Evolutionary conservation across 1,284 basidiomycete genomes (phyloP).

Genomic region (Somion occarium): DNA sequence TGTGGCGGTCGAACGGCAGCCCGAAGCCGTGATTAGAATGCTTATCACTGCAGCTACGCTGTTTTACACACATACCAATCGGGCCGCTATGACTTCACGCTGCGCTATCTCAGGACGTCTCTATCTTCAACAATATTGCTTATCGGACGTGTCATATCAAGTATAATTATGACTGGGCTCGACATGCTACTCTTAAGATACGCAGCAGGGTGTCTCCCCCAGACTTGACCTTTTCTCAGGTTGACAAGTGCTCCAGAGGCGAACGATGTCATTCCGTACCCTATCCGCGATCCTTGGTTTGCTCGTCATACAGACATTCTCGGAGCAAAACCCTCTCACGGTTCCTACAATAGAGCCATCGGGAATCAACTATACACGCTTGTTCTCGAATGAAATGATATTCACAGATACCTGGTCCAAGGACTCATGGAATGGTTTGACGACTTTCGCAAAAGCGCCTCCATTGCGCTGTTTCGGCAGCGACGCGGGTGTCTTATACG

Average conservation of each 20-base stretch:
- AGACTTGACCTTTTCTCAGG: background rate
- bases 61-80: too few species aligned
- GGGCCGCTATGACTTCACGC: background rate
- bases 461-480: slow-evolving; percentile 29
- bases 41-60: too few species aligned
- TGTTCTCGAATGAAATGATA: slow-evolving; percentile 19
- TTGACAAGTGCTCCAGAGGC: background rate
- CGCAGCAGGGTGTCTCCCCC: background rate
- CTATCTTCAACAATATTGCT: background rate
- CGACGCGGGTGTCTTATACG: slow-evolving; percentile 23
- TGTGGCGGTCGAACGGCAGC: too few species aligned
- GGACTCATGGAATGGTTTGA: slow-evolving; percentile 26
- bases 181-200: too few species aligned
- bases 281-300: background rate
- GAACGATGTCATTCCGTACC: background rate
- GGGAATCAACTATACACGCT: slow-evolving; percentile 20
- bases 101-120: background rate
- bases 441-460: slow-evolving; percentile 24
- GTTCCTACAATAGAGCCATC: background rate
- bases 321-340: background rate
- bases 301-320: background rate
- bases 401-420: slow-evolving; percentile 20
- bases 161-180: too few species aligned
- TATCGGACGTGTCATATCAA: background rate
- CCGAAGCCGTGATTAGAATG: too few species aligned